These are phyloP conservation scores for Nakazawaea anatomiae DNA, from an alignment of 805 yeast genomes.

Conservation along the genomic window DNA sequence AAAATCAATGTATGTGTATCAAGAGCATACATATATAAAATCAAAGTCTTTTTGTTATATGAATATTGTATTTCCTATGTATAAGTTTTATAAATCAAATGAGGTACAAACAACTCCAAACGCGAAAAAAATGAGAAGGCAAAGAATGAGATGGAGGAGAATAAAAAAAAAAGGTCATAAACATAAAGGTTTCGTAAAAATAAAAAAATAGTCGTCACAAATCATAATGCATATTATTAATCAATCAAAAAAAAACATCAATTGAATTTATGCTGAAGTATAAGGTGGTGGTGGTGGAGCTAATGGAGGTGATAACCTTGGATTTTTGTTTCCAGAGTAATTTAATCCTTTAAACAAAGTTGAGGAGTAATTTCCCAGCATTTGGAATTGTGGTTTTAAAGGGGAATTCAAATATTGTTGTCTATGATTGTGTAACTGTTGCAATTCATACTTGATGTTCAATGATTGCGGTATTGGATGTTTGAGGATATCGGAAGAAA, in stretches of 20 bases:
- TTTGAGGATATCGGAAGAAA: neutral
- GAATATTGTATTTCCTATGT: too few relatives aligned
- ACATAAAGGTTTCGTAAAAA: too few relatives aligned
- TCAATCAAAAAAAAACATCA: neutral
- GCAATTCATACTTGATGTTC: slow-evolving; percentile 4
- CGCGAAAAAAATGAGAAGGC: too few relatives aligned
- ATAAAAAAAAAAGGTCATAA: too few relatives aligned
- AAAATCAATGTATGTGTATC: too few relatives aligned
- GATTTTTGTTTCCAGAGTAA: neutral
- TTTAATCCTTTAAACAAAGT: slow-evolving; percentile 4
- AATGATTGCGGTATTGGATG: slow-evolving; percentile 8
- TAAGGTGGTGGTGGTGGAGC: slow-evolving; percentile 7
- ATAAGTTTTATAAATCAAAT: too few relatives aligned
- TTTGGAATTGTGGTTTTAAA: slow-evolving; percentile 5
- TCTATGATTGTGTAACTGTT: slow-evolving; percentile 8
- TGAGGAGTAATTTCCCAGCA: neutral
- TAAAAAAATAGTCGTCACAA: too few relatives aligned
- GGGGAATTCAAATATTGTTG: slow-evolving; percentile 9
- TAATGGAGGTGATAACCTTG: slow-evolving; percentile 3
- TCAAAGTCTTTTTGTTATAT: too few relatives aligned
- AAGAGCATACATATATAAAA: too few relatives aligned
- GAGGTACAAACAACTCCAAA: too few relatives aligned
- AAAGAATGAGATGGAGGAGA: too few relatives aligned
- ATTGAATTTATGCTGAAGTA: neutral
- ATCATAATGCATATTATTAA: too few relatives aligned